Evolutionary conservation across 2,329 filamentous ascomycete genomes (phyloP).

Genomic region (Talaromyces verruculosus): DNA sequence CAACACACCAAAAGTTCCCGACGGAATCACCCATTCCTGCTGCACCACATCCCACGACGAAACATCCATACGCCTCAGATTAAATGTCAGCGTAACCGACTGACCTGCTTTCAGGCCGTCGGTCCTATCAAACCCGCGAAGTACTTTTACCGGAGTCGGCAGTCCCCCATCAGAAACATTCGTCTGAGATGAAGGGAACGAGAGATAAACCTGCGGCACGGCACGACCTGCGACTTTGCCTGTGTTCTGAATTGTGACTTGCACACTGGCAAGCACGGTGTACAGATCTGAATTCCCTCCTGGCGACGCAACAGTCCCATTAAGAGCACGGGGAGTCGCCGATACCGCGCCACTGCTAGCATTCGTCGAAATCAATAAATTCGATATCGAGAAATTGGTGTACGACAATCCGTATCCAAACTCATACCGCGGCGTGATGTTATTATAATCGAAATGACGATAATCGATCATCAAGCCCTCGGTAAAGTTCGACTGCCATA

Average conservation of each 20-base stretch:
- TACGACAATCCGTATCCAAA: constrained; percentile 56
- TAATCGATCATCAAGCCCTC: constrained; percentile 58
- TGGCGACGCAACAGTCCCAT: constrained; percentile 27
- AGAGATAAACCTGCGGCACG: constrained; percentile 59
- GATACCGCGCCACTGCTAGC: background rate
- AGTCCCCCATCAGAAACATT: constrained; percentile 20
- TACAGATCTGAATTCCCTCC: constrained; percentile 60
- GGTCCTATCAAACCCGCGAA: constrained; percentile 56
- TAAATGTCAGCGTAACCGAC: constrained; percentile 45
- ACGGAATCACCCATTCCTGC: constrained; percentile 37
- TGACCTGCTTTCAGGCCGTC: constrained; percentile 42
- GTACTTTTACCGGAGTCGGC: constrained; percentile 33
- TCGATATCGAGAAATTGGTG: constrained; percentile 19
- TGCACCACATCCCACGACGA: constrained; percentile 38
- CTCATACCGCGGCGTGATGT: constrained; percentile 54
- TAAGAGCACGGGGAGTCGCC: constrained; percentile 6
- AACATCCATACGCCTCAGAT: constrained; percentile 42
- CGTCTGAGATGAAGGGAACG: constrained; percentile 34
- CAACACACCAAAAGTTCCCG: constrained; percentile 27
- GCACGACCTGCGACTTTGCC: constrained; percentile 50
- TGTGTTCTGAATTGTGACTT: constrained; percentile 53
- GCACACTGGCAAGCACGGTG: constrained; percentile 51
- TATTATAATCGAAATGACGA: constrained; percentile 53
- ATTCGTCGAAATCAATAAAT: constrained; percentile 10
- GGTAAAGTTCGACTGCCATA: constrained; percentile 45